Evolutionary conservation across 371 early-diverging fungal genomes (phyloP).

Genomic region (Circinella minor): DNA sequence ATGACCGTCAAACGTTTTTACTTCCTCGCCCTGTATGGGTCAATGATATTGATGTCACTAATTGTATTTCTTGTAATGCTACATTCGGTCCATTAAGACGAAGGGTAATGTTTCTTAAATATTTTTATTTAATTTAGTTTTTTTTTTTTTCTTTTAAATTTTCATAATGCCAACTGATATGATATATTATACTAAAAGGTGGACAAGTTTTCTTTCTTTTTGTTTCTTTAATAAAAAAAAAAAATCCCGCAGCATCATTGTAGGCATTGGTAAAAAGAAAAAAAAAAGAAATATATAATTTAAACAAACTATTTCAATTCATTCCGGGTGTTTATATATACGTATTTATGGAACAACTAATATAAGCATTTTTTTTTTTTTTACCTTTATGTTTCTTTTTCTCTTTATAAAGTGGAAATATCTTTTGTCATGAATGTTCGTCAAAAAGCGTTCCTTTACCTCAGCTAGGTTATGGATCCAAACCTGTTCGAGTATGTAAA

Average conservation of each 20-base stretch:
- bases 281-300: not conserved
- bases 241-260: slow-evolving; percentile 61
- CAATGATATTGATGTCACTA: slow-evolving; percentile 48
- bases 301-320: not conserved
- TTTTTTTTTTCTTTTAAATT: slow-evolving; percentile 2
- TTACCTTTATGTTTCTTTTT: not conserved
- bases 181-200: not conserved
- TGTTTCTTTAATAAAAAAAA: not conserved
- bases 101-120: slow-evolving; percentile 36
- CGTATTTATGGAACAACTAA: not conserved
- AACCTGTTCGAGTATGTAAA: slow-evolving; percentile 65
- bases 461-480: slow-evolving; percentile 63
- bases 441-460: slow-evolving; percentile 61
- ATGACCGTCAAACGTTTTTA: slow-evolving; percentile 46
- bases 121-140: not conserved
- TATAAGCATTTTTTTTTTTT: not conserved
- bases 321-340: no score
- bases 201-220: not conserved
- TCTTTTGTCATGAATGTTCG: slow-evolving; percentile 68
- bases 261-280: slow-evolving; percentile 59
- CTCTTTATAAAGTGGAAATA: slow-evolving; percentile 51
- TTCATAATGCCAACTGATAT: not conserved
- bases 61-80: slow-evolving; percentile 42
- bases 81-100: slow-evolving; percentile 49
- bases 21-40: slow-evolving; percentile 58